These are phyloP conservation scores for Taiozyma sp. DNA, from an alignment of 1,139 yeast species.

Conservation along the genomic window DNA sequence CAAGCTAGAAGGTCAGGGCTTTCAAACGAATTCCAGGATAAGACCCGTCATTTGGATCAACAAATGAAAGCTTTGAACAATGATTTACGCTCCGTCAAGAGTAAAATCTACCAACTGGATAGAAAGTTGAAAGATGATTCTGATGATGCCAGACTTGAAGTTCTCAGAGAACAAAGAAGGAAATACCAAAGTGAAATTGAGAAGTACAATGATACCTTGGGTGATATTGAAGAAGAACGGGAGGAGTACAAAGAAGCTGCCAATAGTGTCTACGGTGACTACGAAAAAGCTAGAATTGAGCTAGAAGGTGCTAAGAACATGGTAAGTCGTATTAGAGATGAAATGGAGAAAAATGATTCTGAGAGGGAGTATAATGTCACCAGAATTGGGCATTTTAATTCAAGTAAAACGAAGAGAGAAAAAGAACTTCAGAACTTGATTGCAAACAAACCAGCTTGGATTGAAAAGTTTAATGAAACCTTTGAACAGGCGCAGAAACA, in stretches of 20 bases:
- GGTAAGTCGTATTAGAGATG: constrained; percentile 2
- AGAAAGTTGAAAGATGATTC: constrained; percentile 29
- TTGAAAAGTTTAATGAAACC: constrained; percentile 26
- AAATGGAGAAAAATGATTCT: constrained; percentile 22
- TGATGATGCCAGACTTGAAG: constrained; percentile 34
- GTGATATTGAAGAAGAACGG: constrained; percentile 23
- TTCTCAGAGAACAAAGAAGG: constrained; percentile 26
- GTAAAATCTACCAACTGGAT: constrained; percentile 21
- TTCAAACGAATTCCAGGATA: background rate
- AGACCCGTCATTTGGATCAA: background rate
- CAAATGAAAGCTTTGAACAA: constrained; percentile 1
- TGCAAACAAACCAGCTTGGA: constrained; percentile 26
- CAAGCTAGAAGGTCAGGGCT: background rate
- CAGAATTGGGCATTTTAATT: constrained; percentile 15
- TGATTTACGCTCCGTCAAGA: constrained; percentile 4
- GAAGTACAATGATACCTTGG: constrained; percentile 24
- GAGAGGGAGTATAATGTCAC: constrained; percentile 17
- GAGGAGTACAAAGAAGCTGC: constrained; percentile 19
- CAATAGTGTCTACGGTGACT: constrained; percentile 19
- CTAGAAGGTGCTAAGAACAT: background rate
- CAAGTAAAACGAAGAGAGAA: constrained; percentile 13
- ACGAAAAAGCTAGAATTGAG: constrained; percentile 16
- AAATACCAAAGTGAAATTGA: constrained; percentile 24
- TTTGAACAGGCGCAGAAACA: constrained; percentile 31
- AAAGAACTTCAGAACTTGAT: constrained; percentile 23